phyloP scores from a whole-genome alignment of 2,329 filamentous ascomycete species.

The Lachnellula subtilissima region DNA sequence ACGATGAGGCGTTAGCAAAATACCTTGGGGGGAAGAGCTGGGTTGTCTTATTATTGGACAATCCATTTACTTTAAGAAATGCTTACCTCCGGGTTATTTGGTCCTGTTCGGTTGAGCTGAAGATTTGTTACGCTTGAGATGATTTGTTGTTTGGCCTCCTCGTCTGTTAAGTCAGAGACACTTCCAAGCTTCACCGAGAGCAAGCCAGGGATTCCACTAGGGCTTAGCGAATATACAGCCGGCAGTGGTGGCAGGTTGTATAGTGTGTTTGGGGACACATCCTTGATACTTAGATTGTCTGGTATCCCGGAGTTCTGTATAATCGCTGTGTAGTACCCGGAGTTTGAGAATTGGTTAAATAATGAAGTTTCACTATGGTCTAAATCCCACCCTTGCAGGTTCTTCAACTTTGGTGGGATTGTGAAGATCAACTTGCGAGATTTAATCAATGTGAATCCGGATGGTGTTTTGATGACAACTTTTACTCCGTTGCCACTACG shows the following conservation, averaged over 20 bases:
- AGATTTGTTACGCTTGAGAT: slow-evolving; percentile 8
- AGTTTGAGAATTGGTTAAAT: slow-evolving; percentile 36
- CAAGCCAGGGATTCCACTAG: slow-evolving; percentile 16
- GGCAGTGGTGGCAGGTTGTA: slow-evolving; percentile 26
- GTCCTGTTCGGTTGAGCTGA: slow-evolving; percentile 4
- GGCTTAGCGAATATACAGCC: slow-evolving; percentile 25
- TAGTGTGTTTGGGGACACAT: neutral
- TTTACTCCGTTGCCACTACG: slow-evolving; percentile 17
- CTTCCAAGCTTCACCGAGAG: slow-evolving; percentile 13
- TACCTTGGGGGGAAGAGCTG: neutral
- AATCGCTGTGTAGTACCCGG: slow-evolving; percentile 36
- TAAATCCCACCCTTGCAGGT: slow-evolving; percentile 36
- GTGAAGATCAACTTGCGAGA: slow-evolving; percentile 39
- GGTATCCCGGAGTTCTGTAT: slow-evolving; percentile 36
- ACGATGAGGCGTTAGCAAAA: neutral
- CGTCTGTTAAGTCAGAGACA: slow-evolving; percentile 6
- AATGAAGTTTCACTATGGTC: slow-evolving; percentile 30
- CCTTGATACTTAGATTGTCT: slow-evolving; percentile 21
- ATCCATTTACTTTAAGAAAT: neutral
- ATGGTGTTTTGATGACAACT: slow-evolving; percentile 30
- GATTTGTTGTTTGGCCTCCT: slow-evolving; percentile 15
- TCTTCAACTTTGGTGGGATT: slow-evolving; percentile 37
- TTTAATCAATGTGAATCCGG: slow-evolving; percentile 31
- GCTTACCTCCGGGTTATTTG: neutral
- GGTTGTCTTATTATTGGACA: neutral